Evolutionary conservation across 2,329 filamentous ascomycete species (phyloP).

Genomic region (Phyllosticta citriasiana): DNA sequence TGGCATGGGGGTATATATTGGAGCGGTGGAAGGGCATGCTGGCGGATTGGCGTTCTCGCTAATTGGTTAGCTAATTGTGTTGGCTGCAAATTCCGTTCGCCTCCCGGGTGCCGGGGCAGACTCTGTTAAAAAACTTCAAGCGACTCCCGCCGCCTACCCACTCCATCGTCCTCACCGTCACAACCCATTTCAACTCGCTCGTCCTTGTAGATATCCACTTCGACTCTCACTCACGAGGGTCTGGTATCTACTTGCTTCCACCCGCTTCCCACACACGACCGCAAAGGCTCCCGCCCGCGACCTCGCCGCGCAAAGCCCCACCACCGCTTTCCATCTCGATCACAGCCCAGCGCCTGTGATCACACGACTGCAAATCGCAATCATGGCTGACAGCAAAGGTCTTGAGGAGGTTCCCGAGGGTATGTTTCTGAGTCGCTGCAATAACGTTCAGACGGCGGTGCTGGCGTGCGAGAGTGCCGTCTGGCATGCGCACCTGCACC

Average conservation of each 20-base stretch:
- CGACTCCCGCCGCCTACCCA: constrained; percentile 16
- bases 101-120: constrained; percentile 2
- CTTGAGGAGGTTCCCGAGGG: constrained; percentile 96
- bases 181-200: constrained; percentile 16
- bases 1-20: no score
- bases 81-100: background rate
- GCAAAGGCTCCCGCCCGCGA: constrained; percentile 33
- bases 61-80: constrained; percentile 2
- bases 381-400: constrained; percentile 90
- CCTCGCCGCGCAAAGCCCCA: constrained; percentile 31
- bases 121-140: constrained; percentile 12
- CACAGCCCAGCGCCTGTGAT: constrained; percentile 59
- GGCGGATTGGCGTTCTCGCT: constrained; percentile 11
- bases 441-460: background rate
- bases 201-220: constrained; percentile 30
- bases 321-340: constrained; percentile 21
- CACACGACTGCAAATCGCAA: constrained; percentile 55
- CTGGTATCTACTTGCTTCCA: constrained; percentile 36
- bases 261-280: constrained; percentile 17
- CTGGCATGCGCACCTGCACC: constrained; percentile 1
- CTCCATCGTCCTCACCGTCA: constrained; percentile 20
- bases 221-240: constrained; percentile 37
- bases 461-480: background rate
- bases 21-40: background rate
- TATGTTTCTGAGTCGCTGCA: constrained; percentile 43